A percentile compares a stretch with the other conserved stretches of the same genome.
Conservation (phyloP, 2,329 filamentous ascomycete species). For the Dendrostoma leiphaemia region DNA sequence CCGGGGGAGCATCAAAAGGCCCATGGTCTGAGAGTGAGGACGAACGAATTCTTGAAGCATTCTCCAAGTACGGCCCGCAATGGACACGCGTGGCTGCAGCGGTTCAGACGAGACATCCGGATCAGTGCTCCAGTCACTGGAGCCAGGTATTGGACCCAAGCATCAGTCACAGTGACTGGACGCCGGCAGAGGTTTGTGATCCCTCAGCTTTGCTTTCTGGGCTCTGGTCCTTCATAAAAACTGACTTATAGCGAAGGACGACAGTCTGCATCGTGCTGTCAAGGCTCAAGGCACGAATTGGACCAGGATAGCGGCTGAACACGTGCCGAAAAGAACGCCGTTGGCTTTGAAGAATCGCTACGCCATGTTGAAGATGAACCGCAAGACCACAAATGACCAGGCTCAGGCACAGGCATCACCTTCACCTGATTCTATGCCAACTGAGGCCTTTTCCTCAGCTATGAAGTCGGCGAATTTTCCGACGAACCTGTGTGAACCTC, state of each 20-base stretch:
- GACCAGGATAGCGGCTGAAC: background rate
- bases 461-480: no score
- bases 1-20: slow-evolving; percentile 19
- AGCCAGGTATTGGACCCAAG: background rate
- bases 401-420: no score
- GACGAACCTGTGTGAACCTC: no score
- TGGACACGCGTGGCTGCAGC: slow-evolving; percentile 11
- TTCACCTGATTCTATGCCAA: no score
- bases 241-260: background rate
- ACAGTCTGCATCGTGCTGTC: background rate
- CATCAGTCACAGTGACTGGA: slow-evolving; percentile 2
- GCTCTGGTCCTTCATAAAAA: background rate
- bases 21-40: slow-evolving; percentile 26
- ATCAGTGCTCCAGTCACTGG: slow-evolving; percentile 5
- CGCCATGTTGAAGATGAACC: no score
- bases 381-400: no score
- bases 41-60: slow-evolving; percentile 21
- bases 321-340: background rate
- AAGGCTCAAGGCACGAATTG: background rate
- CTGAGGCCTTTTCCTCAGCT: no score
- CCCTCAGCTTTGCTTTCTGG: background rate
- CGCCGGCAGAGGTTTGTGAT: background rate
- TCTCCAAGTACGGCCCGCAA: slow-evolving; percentile 24
- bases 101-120: background rate
- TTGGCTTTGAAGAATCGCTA: slow-evolving; percentile 1